Percentiles rank a stretch among this genome's conserved stretches.
Conservation (phyloP, 2,329 filamentous ascomycete species). For the Coccinonectria pachysandricola region DNA sequence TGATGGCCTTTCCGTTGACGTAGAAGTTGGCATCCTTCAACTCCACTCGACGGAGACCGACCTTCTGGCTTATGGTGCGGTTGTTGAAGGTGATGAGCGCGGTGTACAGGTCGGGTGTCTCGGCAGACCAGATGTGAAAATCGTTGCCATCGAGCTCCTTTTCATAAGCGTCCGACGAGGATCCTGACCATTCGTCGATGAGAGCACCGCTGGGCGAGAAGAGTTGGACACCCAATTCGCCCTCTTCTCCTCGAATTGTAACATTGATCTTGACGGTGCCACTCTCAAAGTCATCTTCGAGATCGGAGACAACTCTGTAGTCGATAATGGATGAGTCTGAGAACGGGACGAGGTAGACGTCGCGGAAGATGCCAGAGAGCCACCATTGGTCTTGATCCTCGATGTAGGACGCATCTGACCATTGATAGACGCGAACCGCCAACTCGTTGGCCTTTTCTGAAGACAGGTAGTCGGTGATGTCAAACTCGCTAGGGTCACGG, state of each 20-base stretch:
- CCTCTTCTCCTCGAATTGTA: constrained; percentile 24
- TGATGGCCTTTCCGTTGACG: constrained; percentile 53
- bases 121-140: constrained; percentile 62
- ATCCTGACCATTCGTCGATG: too few relatives aligned
- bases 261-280: constrained; percentile 32
- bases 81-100: constrained; percentile 33
- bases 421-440: constrained; percentile 59
- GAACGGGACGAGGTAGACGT: constrained; percentile 52
- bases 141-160: too few relatives aligned
- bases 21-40: constrained; percentile 50
- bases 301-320: constrained; percentile 43
- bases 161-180: too few relatives aligned
- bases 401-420: constrained; percentile 58
- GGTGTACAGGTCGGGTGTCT: constrained; percentile 52
- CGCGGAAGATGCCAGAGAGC: constrained; percentile 56
- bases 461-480: constrained; percentile 42
- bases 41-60: constrained; percentile 58
- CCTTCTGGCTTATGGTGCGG: constrained; percentile 37
- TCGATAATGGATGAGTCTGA: constrained; percentile 44
- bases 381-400: constrained; percentile 65
- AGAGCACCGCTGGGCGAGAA: constrained; percentile 22
- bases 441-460: constrained; percentile 39
- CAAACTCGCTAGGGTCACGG: constrained; percentile 60
- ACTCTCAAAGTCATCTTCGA: constrained; percentile 44
- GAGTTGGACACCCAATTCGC: not conserved